Conservation (phyloP, 1,284 basidiomycete species). For the Termitomyces sp. region DNA sequence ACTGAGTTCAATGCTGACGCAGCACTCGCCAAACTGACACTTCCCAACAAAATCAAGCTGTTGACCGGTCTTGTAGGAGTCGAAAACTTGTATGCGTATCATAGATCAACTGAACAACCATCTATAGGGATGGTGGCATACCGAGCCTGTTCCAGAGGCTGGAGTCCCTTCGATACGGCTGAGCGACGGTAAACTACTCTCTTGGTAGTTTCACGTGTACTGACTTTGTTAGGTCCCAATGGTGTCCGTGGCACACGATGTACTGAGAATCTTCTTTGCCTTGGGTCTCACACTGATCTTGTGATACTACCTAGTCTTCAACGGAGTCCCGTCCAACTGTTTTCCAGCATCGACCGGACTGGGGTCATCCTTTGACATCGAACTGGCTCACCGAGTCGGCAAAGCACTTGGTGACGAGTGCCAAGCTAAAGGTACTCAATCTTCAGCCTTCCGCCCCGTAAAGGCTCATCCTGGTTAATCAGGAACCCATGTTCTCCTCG, state of each 20-base stretch:
- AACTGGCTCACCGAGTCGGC: constrained; percentile 39
- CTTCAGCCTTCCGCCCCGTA: background rate
- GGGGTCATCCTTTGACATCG: constrained; percentile 45
- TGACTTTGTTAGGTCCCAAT: constrained; percentile 36
- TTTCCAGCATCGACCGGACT: constrained; percentile 47
- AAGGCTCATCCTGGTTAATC: background rate
- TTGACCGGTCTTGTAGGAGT: constrained; percentile 34
- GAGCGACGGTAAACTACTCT: constrained; percentile 33
- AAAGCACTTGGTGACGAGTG: constrained; percentile 43
- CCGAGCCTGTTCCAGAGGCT: constrained; percentile 38
- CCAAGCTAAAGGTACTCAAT: constrained; percentile 34
- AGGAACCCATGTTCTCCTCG: constrained; percentile 44
- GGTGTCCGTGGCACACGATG: constrained; percentile 48
- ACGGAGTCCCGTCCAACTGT: constrained; percentile 43
- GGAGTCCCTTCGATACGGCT: constrained; percentile 43
- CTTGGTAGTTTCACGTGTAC: background rate
- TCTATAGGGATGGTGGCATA: constrained; percentile 47
- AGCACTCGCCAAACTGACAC: constrained; percentile 32
- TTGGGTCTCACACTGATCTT: background rate
- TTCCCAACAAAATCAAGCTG: constrained; percentile 41
- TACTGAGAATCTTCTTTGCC: constrained; percentile 13
- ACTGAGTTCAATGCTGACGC: constrained; percentile 34
- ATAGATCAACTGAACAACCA: background rate
- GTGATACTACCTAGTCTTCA: constrained; percentile 34
- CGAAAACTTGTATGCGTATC: background rate